phyloP scores from a whole-genome alignment of 495 filamentous ascomycete genomes.

The Sabuloglossum arenarium region DNA sequence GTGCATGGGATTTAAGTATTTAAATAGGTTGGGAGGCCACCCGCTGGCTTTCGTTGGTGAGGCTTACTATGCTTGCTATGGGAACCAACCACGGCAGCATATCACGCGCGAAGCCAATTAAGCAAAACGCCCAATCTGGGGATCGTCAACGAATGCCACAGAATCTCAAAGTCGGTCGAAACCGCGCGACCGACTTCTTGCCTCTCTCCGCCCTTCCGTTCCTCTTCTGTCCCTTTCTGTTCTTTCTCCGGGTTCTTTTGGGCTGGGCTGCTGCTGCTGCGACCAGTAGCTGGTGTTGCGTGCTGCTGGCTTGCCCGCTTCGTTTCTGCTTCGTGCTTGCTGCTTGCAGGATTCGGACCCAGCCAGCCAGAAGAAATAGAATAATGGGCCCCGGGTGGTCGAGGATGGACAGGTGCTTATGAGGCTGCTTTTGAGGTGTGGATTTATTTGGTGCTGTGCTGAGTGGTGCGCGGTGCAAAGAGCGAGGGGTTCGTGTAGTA shows the following conservation, averaged over 20 bases:
- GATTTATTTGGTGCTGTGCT: neutral
- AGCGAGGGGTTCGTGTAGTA: neutral
- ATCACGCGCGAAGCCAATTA: conserved; percentile 1
- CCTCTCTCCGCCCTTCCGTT: neutral
- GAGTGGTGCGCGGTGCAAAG: neutral
- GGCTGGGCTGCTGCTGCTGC: neutral
- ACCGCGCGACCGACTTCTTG: neutral
- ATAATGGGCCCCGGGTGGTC: neutral
- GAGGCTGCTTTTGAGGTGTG: neutral
- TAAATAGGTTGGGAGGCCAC: neutral
- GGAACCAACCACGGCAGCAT: conserved; percentile 1
- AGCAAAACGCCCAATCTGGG: conserved; percentile 2
- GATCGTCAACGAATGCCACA: conserved; percentile 1
- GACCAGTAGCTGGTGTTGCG: neutral
- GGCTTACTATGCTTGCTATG: neutral
- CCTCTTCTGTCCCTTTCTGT: neutral
- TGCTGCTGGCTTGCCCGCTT: too few species aligned
- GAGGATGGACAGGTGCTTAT: neutral
- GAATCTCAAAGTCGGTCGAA: neutral
- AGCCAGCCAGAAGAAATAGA: neutral
- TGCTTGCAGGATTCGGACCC: neutral
- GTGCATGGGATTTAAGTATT: conserved; percentile 1
- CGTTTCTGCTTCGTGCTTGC: too few species aligned
- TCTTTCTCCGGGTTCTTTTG: too few species aligned
- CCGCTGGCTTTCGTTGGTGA: neutral